Evolutionary conservation across 345 rosid species (phyloP), one percentile per base, ranked within the genome.

Genomic region (Gossypium australe): DNA sequence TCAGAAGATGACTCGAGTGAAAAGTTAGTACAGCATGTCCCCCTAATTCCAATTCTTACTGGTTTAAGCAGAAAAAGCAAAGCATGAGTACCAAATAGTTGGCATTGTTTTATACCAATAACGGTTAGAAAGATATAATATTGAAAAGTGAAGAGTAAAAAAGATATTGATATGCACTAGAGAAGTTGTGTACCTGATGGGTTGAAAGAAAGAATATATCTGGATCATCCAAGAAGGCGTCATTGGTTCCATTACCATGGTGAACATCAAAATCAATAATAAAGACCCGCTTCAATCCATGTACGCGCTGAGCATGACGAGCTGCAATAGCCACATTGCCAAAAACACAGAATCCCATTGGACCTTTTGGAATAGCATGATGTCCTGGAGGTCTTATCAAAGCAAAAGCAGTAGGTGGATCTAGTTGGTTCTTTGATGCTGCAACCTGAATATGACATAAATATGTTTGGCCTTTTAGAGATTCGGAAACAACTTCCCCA

Each of bases 321-420:
- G 97, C 98, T 78, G 98, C 97, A 47, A 94, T 86, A 41, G 97
- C 97, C 66, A 92, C 89, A 71, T 94, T 94, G 18, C 97, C 97
- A 64, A 94, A 94, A 64, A 94, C 92, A 27, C 98, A 94, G 85
- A 94, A 94, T 29, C 97, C 97, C 98, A 94, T 89, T 5, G 98
- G 97, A 49, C 98, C 97, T 82, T 90, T 92, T 9, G 97, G 97
- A 25, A 90, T 83, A 11, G 97, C 98, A 59, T 92, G 97, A 79
- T 92, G 98, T 61, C 97, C 98, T 0, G 97, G 98, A 71, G 97
- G 97, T 79, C 97, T 91, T 82, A 94, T 89, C 85, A 92, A 79
- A 55, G 98, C 97, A 82, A 92, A 92, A 45, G 97, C 97, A 20
- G 78, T 76, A 18, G 95, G 95, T 73, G 98, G 92, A 74, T 86